Evolutionary conservation across 495 filamentous ascomycete species (phyloP).

Genomic region (Lophiotrema nucula): DNA sequence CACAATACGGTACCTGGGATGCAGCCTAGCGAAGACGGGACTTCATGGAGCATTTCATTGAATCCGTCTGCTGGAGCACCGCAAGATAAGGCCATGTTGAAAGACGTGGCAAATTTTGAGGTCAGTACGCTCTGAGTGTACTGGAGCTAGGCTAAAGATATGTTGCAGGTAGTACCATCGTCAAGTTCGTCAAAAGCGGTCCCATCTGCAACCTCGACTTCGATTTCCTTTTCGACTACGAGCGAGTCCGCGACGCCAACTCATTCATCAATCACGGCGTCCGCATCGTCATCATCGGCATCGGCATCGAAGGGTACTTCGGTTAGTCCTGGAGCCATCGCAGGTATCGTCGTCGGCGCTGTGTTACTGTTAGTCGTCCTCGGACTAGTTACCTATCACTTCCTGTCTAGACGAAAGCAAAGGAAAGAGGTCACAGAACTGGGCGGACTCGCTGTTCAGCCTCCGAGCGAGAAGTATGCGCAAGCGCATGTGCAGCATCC

Average conservation of each 20-base stretch:
- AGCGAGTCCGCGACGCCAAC: neutral
- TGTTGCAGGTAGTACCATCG: neutral
- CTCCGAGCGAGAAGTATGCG: no score
- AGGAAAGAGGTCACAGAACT: neutral
- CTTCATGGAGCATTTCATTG: neutral
- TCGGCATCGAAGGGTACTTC: neutral
- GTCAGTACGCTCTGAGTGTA: neutral
- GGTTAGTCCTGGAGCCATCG: neutral
- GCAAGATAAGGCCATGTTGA: neutral
- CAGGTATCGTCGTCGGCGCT: neutral
- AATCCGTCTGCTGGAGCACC: neutral
- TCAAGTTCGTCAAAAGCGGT: neutral
- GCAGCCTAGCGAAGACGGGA: neutral
- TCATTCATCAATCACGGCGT: neutral
- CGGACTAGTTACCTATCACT: neutral
- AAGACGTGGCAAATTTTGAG: neutral
- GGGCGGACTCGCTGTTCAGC: no score
- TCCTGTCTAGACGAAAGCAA: neutral
- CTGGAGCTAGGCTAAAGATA: neutral
- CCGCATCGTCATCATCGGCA: neutral
- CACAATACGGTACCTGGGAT: constrained; percentile 5
- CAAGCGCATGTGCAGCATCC: no score
- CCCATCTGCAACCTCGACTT: neutral
- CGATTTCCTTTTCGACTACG: no score
- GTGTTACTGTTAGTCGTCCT: neutral